Conservation (phyloP, 1,284 basidiomycete species). For the Sporisorium iseilematis-ciliati region DNA sequence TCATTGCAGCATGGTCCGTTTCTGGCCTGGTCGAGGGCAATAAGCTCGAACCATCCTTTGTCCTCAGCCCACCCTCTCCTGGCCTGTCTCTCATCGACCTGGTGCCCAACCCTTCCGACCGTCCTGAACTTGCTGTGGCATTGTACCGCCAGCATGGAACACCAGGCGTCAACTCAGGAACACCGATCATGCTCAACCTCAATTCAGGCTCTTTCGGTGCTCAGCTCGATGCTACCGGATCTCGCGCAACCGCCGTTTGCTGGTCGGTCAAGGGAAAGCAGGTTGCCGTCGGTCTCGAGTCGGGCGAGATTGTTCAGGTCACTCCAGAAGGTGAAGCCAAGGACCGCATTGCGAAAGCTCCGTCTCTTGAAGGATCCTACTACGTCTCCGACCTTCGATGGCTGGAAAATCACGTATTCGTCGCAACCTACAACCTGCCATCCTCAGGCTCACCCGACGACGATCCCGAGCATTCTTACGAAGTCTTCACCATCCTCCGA, state of each 20-base stretch:
- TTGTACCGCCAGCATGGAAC: constrained; percentile 67
- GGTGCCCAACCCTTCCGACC: constrained; percentile 72
- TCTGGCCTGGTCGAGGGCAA: constrained; percentile 28
- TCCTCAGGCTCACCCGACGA: constrained; percentile 34
- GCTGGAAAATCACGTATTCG: constrained; percentile 81
- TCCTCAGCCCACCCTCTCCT: constrained; percentile 43
- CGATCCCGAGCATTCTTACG: constrained; percentile 72
- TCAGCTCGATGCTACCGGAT: constrained; percentile 34
- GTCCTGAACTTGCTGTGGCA: constrained; percentile 69
- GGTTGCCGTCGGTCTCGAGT: constrained; percentile 79
- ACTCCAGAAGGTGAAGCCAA: constrained; percentile 76
- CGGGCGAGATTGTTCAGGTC: constrained; percentile 80
- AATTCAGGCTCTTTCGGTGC: constrained; percentile 42
- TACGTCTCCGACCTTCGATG: constrained; percentile 75
- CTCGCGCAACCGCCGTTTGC: constrained; percentile 73
- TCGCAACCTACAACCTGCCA: constrained; percentile 76
- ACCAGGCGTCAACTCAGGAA: constrained; percentile 62
- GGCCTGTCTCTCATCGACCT: constrained; percentile 55
- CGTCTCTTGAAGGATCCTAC: constrained; percentile 72
- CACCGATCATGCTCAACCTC: constrained; percentile 48
- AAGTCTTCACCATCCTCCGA: constrained; percentile 76
- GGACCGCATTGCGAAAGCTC: constrained; percentile 75
- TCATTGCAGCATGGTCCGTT: constrained; percentile 53
- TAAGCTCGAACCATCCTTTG: constrained; percentile 41
- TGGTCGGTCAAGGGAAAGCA: constrained; percentile 92